Evolutionary conservation across 257 asterid genomes (phyloP).

Genomic region (Solanum megistacrolobum): DNA sequence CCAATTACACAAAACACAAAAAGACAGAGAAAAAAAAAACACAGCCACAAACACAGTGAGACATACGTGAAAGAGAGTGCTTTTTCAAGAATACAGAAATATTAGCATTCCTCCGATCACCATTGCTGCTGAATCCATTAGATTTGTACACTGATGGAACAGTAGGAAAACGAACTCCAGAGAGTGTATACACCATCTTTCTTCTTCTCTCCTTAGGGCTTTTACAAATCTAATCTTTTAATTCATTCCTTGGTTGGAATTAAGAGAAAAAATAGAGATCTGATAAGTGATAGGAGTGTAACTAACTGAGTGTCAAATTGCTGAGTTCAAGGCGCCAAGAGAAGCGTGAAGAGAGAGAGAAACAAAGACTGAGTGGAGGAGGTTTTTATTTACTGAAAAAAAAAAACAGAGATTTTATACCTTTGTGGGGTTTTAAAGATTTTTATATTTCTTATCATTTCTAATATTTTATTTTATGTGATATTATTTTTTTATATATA

Average conservation of each 20-base stretch:
- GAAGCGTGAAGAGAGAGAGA: slow-evolving; percentile 31
- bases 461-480: neutral
- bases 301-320: neutral
- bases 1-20: neutral
- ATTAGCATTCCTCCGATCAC: slow-evolving; percentile 15
- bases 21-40: neutral
- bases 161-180: slow-evolving; percentile 54
- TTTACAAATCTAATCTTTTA: neutral
- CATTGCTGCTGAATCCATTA: slow-evolving; percentile 19
- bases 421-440: neutral
- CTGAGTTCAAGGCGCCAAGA: slow-evolving; percentile 31
- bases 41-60: too few relatives aligned
- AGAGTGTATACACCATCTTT: slow-evolving; percentile 56
- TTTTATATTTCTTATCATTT: neutral
- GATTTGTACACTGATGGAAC: slow-evolving; percentile 40
- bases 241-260: neutral
- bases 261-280: neutral
- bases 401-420: neutral
- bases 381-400: neutral
- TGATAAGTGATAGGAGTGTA: neutral
- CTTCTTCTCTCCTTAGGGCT: neutral
- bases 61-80: slow-evolving; percentile 34
- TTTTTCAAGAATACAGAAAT: slow-evolving; percentile 23
- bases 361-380: neutral
- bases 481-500: neutral